Conservation (phyloP, 2,329 filamentous ascomycete species). For the Blastomyces silverae region DNA sequence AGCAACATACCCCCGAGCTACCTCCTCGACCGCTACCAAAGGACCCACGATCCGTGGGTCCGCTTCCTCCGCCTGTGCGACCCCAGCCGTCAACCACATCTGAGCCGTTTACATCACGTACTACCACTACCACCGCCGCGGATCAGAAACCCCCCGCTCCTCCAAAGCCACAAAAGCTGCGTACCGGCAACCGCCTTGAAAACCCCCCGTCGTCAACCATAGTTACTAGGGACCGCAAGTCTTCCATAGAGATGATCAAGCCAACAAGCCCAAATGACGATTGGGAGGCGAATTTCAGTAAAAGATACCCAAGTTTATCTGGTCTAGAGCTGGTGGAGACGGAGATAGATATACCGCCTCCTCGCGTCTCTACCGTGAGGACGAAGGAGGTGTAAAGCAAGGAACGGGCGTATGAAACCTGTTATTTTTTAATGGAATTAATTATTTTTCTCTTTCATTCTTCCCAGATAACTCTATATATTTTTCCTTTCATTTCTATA, state of each 20-base stretch:
- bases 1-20: constrained; percentile 13
- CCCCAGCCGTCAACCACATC: constrained; percentile 12
- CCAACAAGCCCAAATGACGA: constrained; percentile 46
- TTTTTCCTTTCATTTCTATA: not conserved
- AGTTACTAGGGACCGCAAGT: constrained; percentile 24
- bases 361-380: constrained; percentile 31
- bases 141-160: constrained; percentile 49
- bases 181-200: constrained; percentile 38
- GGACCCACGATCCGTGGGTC: constrained; percentile 8
- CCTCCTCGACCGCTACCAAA: constrained; percentile 15
- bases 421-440: not conserved
- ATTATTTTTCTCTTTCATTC: not conserved
- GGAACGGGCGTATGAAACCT: not conserved
- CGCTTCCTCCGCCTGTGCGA: not conserved
- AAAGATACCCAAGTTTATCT: constrained; percentile 76
- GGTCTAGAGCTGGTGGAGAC: constrained; percentile 85
- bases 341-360: constrained; percentile 41
- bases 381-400: constrained; percentile 38
- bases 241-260: constrained; percentile 8
- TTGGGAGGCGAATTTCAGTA: constrained; percentile 66
- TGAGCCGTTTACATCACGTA: constrained; percentile 3
- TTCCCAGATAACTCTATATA: not conserved
- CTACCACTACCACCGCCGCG: constrained; percentile 15
- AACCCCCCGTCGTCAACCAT: constrained; percentile 23
- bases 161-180: constrained; percentile 55